phyloP scores from a whole-genome alignment of 2,329 filamentous ascomycete species.

The Aspergillus transmontanensis region DNA sequence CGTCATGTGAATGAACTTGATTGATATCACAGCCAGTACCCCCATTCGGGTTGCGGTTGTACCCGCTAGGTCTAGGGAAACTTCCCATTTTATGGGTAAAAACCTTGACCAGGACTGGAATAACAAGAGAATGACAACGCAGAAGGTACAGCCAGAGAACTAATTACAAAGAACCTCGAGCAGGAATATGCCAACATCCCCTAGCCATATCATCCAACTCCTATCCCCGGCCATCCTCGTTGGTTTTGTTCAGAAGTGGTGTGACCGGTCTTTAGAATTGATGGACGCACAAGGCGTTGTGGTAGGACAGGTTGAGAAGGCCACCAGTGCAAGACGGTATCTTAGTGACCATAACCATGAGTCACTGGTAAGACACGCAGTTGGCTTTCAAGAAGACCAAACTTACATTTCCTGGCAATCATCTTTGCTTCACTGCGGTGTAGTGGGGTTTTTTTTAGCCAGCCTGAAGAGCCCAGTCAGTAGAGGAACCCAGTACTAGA shows the following conservation, averaged over 20 bases:
- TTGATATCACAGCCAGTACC: constrained; percentile 8
- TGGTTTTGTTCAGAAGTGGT: neutral
- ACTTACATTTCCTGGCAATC: constrained; percentile 3
- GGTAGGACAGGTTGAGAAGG: neutral
- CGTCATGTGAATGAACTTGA: neutral
- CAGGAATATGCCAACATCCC: constrained; percentile 1
- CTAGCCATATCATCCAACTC: neutral
- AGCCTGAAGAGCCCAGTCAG: constrained; percentile 4
- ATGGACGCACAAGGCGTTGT: neutral
- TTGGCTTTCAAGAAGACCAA: neutral
- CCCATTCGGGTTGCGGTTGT: constrained; percentile 19
- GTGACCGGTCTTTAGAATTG: neutral
- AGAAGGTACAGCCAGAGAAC: neutral
- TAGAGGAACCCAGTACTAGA: neutral
- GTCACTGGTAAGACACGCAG: neutral
- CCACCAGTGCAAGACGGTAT: neutral
- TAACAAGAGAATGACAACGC: neutral
- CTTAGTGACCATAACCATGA: neutral
- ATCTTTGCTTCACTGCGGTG: constrained; percentile 10
- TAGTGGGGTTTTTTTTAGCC: constrained; percentile 10
- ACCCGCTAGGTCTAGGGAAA: constrained; percentile 19
- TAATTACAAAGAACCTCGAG: neutral
- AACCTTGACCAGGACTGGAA: constrained; percentile 20
- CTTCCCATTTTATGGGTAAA: constrained; percentile 15
- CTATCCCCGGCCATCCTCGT: neutral